Conservation (phyloP, 192 early-diverging fungal genomes). For the Polychytrium aggregatum region DNA sequence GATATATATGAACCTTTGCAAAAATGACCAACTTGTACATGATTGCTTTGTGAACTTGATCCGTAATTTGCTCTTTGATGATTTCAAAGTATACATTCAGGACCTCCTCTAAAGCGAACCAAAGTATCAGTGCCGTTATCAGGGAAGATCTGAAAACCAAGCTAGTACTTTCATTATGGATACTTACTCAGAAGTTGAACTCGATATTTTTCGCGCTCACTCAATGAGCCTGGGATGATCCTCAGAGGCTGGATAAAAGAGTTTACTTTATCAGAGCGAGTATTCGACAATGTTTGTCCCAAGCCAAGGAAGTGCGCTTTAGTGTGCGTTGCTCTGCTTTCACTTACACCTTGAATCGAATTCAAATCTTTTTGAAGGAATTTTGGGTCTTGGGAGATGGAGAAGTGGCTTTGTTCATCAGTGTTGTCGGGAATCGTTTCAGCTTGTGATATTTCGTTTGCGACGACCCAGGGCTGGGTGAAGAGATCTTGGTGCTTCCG, state of each 20-base stretch:
- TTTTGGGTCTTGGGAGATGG: conserved; percentile 44
- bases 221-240: conserved; percentile 87
- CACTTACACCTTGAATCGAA: too few species aligned
- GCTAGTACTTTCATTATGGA: too few species aligned
- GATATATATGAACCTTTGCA: conserved; percentile 88
- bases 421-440: too few species aligned
- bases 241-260: conserved; percentile 60
- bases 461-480: too few species aligned
- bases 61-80: conserved; percentile 92
- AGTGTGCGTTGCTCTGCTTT: too few species aligned
- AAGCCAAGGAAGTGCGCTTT: too few species aligned
- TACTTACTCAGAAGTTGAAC: conserved; percentile 94
- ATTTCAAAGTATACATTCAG: conserved; percentile 98
- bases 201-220: conserved; percentile 92
- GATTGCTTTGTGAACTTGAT: conserved; percentile 96
- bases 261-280: too few species aligned
- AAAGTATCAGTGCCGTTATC: too few species aligned
- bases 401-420: conserved; percentile 71
- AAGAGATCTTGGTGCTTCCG: conserved; percentile 87
- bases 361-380: conserved; percentile 98
- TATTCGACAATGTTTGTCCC: too few species aligned
- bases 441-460: too few species aligned
- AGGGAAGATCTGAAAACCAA: too few species aligned
- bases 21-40: conserved; percentile 92
- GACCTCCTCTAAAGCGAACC: conserved; percentile 63